Percentiles rank a stretch among this genome's conserved stretches.
phyloP scores from a whole-genome alignment of 2,329 filamentous ascomycete genomes.

The Verticillium isaacii region DNA sequence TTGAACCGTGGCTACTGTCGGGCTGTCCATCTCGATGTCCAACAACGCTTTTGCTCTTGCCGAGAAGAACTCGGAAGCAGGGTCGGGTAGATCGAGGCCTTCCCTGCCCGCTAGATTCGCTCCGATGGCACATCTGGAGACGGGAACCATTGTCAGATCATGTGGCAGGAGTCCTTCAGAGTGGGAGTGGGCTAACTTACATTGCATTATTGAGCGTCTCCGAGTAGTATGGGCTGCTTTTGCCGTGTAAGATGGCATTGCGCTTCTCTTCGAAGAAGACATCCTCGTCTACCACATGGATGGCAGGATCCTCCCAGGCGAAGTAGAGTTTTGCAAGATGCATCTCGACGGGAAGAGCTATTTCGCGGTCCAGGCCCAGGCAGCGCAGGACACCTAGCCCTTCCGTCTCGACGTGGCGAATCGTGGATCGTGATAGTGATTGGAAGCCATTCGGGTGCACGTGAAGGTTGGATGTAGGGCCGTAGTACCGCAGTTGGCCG shows the following conservation, averaged over 20 bases:
- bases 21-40: conserved; percentile 20
- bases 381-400: background rate
- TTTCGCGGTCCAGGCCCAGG: conserved; percentile 13
- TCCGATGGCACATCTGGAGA: conserved; percentile 8
- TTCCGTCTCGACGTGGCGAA: conserved; percentile 1
- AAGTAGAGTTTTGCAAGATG: conserved; percentile 18
- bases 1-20: conserved; percentile 19
- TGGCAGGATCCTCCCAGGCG: conserved; percentile 17
- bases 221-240: conserved; percentile 18
- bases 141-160: background rate
- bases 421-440: background rate
- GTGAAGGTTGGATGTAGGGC: conserved; percentile 15
- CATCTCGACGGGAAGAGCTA: conserved; percentile 10
- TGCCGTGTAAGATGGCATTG: conserved; percentile 10
- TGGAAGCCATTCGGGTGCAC: conserved; percentile 1
- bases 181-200: conserved; percentile 9
- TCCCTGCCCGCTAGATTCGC: conserved; percentile 5
- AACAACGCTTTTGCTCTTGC: conserved; percentile 18
- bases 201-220: conserved; percentile 21
- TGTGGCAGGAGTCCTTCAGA: too few relatives aligned
- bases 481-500: conserved; percentile 14
- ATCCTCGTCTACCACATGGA: conserved; percentile 18
- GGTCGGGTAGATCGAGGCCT: conserved; percentile 22
- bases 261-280: conserved; percentile 16
- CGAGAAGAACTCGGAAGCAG: conserved; percentile 21